These are phyloP conservation scores for Chalciporus sphaerocephalus DNA, from an alignment of 768 basidiomycete species.

Conservation along the genomic window DNA sequence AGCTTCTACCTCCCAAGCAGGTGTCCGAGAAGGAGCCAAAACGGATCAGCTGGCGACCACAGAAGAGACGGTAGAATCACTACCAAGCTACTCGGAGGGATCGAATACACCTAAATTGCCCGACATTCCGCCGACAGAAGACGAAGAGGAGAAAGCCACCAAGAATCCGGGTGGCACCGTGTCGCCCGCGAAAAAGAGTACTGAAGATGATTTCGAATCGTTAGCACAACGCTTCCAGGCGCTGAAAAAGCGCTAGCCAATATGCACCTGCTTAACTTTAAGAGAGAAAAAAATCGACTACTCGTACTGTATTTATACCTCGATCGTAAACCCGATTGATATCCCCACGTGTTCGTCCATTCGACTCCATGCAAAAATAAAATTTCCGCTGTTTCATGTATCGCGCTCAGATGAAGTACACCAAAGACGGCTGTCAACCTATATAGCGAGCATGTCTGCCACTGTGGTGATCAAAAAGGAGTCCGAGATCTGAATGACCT, in stretches of 20 bases:
- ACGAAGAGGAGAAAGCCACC: conserved; percentile 33
- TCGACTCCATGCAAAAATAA: too few relatives aligned
- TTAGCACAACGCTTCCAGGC: conserved; percentile 79
- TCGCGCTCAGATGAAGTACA: neutral
- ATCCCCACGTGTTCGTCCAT: conserved; percentile 1
- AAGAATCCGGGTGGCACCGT: conserved; percentile 2
- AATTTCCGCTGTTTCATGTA: conserved; percentile 3
- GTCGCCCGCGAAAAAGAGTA: conserved; percentile 15
- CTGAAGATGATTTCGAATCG: conserved; percentile 70
- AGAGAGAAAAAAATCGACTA: neutral
- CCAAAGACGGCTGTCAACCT: neutral
- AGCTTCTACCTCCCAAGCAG: conserved; percentile 31
- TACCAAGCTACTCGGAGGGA: conserved; percentile 27
- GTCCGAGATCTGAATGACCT: neutral
- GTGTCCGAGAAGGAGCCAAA: conserved; percentile 30
- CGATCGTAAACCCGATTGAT: conserved; percentile 5
- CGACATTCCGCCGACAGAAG: conserved; percentile 49
- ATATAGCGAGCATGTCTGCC: too few relatives aligned
- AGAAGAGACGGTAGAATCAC: conserved; percentile 14
- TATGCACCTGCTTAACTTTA: neutral
- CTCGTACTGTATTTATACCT: neutral
- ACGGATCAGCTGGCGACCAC: conserved; percentile 17
- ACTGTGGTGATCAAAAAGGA: neutral
- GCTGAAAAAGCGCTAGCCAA: conserved; percentile 69
- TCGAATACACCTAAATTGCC: conserved; percentile 39